A percentile compares a stretch with the other conserved stretches of the same genome.
Evolutionary conservation across 2,329 filamentous ascomycete genomes (phyloP).

Genomic region (Aulographum hederae): DNA sequence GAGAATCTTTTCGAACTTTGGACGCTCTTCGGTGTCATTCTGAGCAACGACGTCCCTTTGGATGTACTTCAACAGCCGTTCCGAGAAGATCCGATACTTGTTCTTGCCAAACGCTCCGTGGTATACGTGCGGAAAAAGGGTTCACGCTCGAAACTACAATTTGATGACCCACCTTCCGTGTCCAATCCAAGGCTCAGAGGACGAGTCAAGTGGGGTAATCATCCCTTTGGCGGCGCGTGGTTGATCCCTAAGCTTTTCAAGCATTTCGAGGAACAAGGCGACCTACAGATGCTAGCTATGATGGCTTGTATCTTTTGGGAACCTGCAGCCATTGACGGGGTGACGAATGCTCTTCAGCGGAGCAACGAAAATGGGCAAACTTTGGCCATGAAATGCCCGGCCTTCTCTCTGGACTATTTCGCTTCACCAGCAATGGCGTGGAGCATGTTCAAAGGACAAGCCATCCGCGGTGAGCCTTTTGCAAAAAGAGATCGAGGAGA

Average conservation of each 20-base stretch:
- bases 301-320: constrained; percentile 40
- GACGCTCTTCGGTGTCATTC: constrained; percentile 59
- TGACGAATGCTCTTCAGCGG: constrained; percentile 18
- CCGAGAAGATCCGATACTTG: constrained; percentile 41
- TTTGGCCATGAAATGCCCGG: constrained; percentile 23
- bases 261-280: constrained; percentile 40
- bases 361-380: constrained; percentile 16
- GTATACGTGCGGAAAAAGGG: constrained; percentile 30
- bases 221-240: constrained; percentile 36
- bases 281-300: constrained; percentile 49
- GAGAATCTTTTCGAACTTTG: constrained; percentile 64
- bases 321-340: constrained; percentile 22
- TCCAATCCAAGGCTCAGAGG: constrained; percentile 20
- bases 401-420: constrained; percentile 29
- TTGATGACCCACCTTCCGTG: constrained; percentile 22
- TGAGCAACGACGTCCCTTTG: constrained; percentile 59
- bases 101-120: constrained; percentile 48
- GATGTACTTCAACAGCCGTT: constrained; percentile 39
- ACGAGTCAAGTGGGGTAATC: constrained; percentile 36
- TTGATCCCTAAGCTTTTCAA: constrained; percentile 38
- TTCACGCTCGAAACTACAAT: constrained; percentile 28
- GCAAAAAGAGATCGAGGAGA: too few species aligned
- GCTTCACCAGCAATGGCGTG: constrained; percentile 22
- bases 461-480: too few species aligned
- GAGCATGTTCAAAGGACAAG: constrained; percentile 21